Evolutionary conservation across 2,329 filamentous ascomycete genomes (phyloP).

Genomic region (Neonectria ditissima): DNA sequence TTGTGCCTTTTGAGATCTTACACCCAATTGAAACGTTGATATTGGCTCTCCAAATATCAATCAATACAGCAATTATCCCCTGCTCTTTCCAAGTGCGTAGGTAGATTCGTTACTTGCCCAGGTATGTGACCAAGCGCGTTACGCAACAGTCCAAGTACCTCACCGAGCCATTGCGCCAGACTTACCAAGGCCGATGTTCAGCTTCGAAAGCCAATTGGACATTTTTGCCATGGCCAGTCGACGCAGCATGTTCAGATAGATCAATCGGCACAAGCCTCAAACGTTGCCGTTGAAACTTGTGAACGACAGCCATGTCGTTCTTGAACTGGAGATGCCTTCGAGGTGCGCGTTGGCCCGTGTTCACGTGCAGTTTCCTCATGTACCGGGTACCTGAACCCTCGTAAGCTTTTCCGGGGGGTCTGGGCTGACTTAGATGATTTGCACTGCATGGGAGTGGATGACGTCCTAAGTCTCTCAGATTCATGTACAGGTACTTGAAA

Average conservation of each 20-base stretch:
- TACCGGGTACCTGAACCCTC: not conserved
- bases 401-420: not conserved
- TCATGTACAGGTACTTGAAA: not conserved
- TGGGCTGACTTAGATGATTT: not conserved
- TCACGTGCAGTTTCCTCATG: not conserved
- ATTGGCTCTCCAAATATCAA: too few species aligned
- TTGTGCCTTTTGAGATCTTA: not conserved
- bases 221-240: too few species aligned
- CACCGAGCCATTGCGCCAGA: not conserved
- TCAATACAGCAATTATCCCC: not conserved
- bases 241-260: not conserved
- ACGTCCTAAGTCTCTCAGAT: not conserved
- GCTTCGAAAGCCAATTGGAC: not conserved
- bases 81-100: not conserved
- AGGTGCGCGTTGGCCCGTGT: not conserved
- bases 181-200: not conserved
- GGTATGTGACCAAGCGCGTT: not conserved
- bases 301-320: too few species aligned
- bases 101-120: too few species aligned
- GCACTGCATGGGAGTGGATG: constrained; percentile 5
- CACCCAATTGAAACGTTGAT: not conserved
- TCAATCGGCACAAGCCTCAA: not conserved
- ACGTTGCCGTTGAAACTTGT: not conserved
- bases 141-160: not conserved
- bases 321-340: not conserved